Conservation (phyloP, 2,329 filamentous ascomycete genomes). For the Clonostachys byssicola region DNA sequence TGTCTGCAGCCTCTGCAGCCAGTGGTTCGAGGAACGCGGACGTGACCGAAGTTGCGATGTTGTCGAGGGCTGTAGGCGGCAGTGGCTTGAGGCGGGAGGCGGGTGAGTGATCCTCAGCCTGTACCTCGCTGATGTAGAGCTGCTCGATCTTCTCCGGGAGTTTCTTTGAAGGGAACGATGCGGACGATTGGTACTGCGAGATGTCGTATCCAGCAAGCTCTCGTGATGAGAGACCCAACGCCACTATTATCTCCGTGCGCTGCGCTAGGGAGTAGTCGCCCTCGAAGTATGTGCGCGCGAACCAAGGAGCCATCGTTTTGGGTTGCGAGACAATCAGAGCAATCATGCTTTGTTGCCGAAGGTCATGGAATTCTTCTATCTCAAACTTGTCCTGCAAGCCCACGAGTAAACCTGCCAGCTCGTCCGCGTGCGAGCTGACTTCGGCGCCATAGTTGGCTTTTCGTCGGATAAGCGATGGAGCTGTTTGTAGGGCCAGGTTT, state of each 20-base stretch:
- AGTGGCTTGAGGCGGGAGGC: conserved; percentile 43
- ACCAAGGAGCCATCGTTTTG: conserved; percentile 75
- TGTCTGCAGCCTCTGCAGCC: conserved; percentile 76
- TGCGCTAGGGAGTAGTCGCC: conserved; percentile 89
- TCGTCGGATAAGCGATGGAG: conserved; percentile 75
- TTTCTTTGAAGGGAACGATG: conserved; percentile 74
- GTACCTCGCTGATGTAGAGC: conserved; percentile 50
- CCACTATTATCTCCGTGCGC: conserved; percentile 74
- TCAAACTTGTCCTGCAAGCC: conserved; percentile 85
- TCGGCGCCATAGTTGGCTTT: conserved; percentile 88
- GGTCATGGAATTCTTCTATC: conserved; percentile 70
- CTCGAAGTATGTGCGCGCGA: conserved; percentile 80
- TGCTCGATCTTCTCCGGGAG: conserved; percentile 72
- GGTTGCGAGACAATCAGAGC: conserved; percentile 76
- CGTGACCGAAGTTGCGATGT: conserved; percentile 63
- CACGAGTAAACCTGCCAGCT: conserved; percentile 72
- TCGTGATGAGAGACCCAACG: conserved; percentile 75
- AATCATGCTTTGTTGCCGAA: conserved; percentile 76
- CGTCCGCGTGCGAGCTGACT: conserved; percentile 77
- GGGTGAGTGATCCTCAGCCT: conserved; percentile 9
- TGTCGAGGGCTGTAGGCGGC: conserved; percentile 58
- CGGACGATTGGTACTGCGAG: conserved; percentile 41
- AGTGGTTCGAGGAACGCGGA: conserved; percentile 75
- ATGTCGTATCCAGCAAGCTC: conserved; percentile 77
- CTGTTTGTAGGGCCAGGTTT: conserved; percentile 71